Base-by-base conservation (phyloP, 106 monocot genomes). In the Xerophyta viscosa region DNA sequence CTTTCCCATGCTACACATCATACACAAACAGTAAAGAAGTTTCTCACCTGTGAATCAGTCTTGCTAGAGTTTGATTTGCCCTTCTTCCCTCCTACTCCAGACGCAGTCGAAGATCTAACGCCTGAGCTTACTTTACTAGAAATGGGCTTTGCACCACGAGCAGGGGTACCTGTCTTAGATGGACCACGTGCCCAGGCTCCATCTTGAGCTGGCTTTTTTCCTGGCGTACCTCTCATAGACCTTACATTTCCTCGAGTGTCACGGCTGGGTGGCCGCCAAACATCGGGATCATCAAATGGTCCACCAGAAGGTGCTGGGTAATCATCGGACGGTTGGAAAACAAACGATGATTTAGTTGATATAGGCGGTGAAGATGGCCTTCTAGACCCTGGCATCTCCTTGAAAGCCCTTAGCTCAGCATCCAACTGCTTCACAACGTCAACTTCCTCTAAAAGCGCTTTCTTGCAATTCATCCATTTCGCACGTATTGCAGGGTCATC, bases 381-480 rank as follows among this genome's bases (percentile, higher is more conserved):
- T 42, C 69, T 75, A 3, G 76, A 31, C 15, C 78, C 88, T 24
- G 96, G 89, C 41, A 72, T 49, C 22, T 96, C 80, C 68, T 96
- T 96, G 50, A 96, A 85, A 19, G 82, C 56, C 39, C 85, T 78
- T 37, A 78, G 49, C 65, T 96, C 89, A 20, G 76, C 71, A 65
- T 96, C 96, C 53, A 96, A 66, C 37, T 96, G 89, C 65, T 96
- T 96, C 15, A 96, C 96, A 29, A 96, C 57, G 21, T 89, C 89
- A 41, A 86, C 54, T 69, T 96, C 96, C 66, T 96, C 96, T 0
- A 56, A 59, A 37, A 96, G 85, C 22, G 85, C 75, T 29, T 78
- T 96, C 51, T 96, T 96, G 67, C 84, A 88, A 53, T 96, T 75
- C 72, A 81, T 51, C 96, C 96, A 96, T 85, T 96, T 89, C 27